Evolutionary conservation across 495 filamentous ascomycete genomes (phyloP), one percentile per base, ranked within the genome.

Genomic region (Neurospora sublineolata): DNA sequence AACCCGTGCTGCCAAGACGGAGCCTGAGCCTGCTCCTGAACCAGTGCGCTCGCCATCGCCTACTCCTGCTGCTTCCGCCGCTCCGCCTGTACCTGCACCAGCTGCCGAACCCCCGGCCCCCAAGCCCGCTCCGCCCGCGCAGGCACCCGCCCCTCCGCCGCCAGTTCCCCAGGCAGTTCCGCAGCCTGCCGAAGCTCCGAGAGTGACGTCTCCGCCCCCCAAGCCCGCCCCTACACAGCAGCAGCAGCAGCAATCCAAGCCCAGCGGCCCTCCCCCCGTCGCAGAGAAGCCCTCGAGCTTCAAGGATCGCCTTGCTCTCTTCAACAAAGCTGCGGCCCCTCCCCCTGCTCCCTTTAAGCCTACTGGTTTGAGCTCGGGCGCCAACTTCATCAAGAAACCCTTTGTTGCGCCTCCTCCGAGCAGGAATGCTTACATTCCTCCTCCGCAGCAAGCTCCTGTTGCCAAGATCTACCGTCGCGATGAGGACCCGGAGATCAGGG

Each of bases 351-450:
- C 96, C 3, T 93, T 93, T 80, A 97, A 97, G 76, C 93, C 93
- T 14, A 84, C 87, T 73, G 87, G 87, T 4, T 76, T 89, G 41
- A 82, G 86, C 69, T 83, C 87, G 36, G 84, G 87, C 60, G 83
- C 84, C 68, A 86, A 87, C 72, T 98, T 98, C 75, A 89, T 98
- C 79, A 97, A 96, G 85, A 98, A 98, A 80, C 93, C 95, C n/a
- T 99, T 97, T 76, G 95, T 99, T 72, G 91, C 95, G 2, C 93
- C 96, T 38, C 95, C 95, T 69, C 95, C 95, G 8, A 97, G 93
- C 80, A 92, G 94, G 74, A 90, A 97, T 85, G 90, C 96, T 3
- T 99, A 93, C 76, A 87, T 98, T 1, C 91, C 95, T 41, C 89
- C 90, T 6, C 88, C 89, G 40, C 83, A 79, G 11, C 79, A 84